Evolutionary conservation across 306 rosid species (phyloP).

Genomic region (Calophaca sinica): DNA sequence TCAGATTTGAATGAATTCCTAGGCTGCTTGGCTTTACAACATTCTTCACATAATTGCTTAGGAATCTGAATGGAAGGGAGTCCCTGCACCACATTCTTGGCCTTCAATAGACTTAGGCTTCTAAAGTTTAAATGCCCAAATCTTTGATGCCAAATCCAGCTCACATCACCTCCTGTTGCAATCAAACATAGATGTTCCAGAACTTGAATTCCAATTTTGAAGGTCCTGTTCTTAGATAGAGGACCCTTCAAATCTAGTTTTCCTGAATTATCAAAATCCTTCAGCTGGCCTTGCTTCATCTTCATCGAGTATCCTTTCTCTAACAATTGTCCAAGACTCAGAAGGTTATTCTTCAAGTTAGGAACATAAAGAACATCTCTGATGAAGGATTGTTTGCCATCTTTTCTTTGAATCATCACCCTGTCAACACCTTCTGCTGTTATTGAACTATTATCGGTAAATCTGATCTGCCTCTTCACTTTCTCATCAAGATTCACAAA

Average conservation of each 20-base stretch:
- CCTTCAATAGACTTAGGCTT: too few species aligned
- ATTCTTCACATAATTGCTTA: too few species aligned
- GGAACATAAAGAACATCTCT: not conserved
- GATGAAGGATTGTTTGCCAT: not conserved
- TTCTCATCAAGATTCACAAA: not conserved
- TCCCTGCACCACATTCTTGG: too few species aligned
- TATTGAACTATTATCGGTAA: not conserved
- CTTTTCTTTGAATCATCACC: not conserved
- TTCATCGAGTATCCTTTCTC: too few species aligned
- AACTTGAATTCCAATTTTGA: not conserved
- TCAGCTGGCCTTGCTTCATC: too few species aligned
- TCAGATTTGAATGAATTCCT: too few species aligned
- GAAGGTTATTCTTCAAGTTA: not conserved
- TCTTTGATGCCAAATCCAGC: not conserved
- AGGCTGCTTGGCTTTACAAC: too few species aligned
- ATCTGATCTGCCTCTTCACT: not conserved
- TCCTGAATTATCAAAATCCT: too few species aligned
- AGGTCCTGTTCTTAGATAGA: not conserved
- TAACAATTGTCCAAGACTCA: not conserved
- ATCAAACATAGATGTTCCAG: not conserved
- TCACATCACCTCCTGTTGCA: not conserved
- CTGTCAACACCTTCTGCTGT: not conserved
- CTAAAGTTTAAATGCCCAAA: not conserved
- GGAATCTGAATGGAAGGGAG: too few species aligned
- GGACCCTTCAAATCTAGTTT: not conserved